phyloP scores from a whole-genome alignment of 78 protist species.

The Dictyostelium intermedium region DNA sequence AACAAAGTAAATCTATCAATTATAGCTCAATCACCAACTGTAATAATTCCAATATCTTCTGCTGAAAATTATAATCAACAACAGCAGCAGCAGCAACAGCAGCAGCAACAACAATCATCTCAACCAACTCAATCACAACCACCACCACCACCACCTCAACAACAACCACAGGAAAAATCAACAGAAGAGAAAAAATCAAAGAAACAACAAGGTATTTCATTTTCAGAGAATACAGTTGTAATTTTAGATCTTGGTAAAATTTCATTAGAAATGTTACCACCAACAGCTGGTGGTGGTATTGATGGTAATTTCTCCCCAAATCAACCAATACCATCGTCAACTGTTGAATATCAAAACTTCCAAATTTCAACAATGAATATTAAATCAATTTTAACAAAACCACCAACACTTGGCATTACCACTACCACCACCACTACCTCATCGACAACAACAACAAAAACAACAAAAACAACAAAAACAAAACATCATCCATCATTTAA shows the following conservation, averaged over 20 bases:
- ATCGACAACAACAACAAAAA: background rate
- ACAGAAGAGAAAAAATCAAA: background rate
- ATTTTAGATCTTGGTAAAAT: conserved; percentile 54
- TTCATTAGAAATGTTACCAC: conserved; percentile 1
- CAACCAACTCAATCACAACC: background rate
- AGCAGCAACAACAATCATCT: background rate
- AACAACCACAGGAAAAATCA: background rate
- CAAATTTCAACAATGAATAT: conserved; percentile 24
- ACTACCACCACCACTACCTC: background rate
- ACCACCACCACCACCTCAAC: background rate
- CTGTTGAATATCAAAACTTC: conserved; percentile 1
- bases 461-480: background rate
- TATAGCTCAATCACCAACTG: conserved; percentile 40
- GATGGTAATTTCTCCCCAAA: background rate
- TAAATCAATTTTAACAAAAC: conserved; percentile 6
- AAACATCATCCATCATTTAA: background rate
- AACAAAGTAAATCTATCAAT: conserved; percentile 15
- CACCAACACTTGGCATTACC: background rate
- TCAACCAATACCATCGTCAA: background rate
- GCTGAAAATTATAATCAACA: background rate
- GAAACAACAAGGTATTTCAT: background rate
- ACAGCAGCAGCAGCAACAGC: background rate
- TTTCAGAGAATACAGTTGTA: conserved; percentile 14
- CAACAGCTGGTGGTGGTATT: background rate
- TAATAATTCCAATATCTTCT: conserved; percentile 21